These are phyloP conservation scores for Priceomyces carsonii DNA, from an alignment of 805 yeast genomes.

Conservation along the genomic window DNA sequence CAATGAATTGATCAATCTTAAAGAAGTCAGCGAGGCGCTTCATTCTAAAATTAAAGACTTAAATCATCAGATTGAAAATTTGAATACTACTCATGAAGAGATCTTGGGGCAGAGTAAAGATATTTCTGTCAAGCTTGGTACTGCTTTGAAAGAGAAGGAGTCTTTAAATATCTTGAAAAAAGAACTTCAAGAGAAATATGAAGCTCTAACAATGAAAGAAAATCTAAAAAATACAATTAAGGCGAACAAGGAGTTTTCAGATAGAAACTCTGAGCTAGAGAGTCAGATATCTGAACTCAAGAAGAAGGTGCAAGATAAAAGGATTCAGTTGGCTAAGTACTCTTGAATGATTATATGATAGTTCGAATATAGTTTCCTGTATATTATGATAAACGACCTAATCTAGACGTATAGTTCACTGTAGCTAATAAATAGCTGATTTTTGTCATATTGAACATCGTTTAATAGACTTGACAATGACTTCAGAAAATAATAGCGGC, in stretches of 20 bases:
- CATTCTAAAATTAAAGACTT: slow-evolving; percentile 24
- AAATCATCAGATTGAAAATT: slow-evolving; percentile 25
- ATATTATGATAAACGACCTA: neutral
- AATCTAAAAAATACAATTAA: slow-evolving; percentile 37
- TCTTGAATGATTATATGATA: no score
- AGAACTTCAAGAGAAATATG: slow-evolving; percentile 24
- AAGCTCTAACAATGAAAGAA: slow-evolving; percentile 36
- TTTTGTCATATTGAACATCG: no score
- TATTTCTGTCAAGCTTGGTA: slow-evolving; percentile 18
- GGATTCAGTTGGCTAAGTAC: slow-evolving; percentile 21
- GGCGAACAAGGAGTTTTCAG: slow-evolving; percentile 41
- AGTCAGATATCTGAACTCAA: slow-evolving; percentile 29
- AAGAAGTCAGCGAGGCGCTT: slow-evolving; percentile 39
- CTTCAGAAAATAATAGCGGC: no score
- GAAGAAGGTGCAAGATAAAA: slow-evolving; percentile 26
- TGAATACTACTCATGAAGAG: slow-evolving; percentile 37
- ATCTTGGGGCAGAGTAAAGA: slow-evolving; percentile 34
- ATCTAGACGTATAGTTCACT: no score
- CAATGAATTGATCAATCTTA: slow-evolving; percentile 37
- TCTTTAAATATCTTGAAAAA: slow-evolving; percentile 13
- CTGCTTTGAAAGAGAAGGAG: slow-evolving; percentile 19
- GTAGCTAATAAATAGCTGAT: no score
- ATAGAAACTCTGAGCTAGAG: slow-evolving; percentile 33
- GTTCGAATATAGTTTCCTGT: slow-evolving; percentile 6
- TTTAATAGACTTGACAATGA: no score